phyloP scores from a whole-genome alignment of 306 rosid species.

The Hippophae gyantsensis region DNA sequence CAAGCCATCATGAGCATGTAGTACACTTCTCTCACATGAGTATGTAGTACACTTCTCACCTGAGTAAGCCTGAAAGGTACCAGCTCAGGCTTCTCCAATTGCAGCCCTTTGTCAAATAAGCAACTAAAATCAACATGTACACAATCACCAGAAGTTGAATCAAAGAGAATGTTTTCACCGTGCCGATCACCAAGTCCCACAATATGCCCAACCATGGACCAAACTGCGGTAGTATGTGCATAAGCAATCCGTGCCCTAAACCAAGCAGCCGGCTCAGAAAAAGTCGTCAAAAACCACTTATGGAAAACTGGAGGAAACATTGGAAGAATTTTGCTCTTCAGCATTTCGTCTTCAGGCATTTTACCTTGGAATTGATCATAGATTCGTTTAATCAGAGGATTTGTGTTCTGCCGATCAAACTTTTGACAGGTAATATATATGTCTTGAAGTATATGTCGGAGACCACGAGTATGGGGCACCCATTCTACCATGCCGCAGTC shows the following conservation, averaged over 20 bases:
- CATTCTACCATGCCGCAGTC: constrained; percentile 99
- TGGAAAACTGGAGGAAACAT: constrained; percentile 94
- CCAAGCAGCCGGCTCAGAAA: constrained; percentile 99
- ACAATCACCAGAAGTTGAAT: constrained; percentile 91
- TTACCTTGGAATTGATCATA: constrained; percentile 89
- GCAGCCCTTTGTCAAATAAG: constrained; percentile 93
- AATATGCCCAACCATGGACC: constrained; percentile 99
- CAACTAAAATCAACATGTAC: constrained; percentile 99
- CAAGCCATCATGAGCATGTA: no score
- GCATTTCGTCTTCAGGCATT: constrained; percentile 75
- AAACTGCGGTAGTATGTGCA: constrained; percentile 97
- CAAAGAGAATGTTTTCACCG: constrained; percentile 93
- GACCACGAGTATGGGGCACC: constrained; percentile 96
- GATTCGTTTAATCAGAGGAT: constrained; percentile 74
- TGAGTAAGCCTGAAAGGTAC: constrained; percentile 95
- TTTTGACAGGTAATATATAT: constrained; percentile 72
- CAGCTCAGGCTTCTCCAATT: constrained; percentile 94
- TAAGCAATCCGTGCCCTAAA: constrained; percentile 87
- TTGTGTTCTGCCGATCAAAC: constrained; percentile 77
- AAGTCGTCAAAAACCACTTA: constrained; percentile 84
- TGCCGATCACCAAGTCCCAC: constrained; percentile 97
- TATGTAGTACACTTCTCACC: constrained; percentile 42
- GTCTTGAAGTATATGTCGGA: constrained; percentile 86
- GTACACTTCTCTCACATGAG: constrained; percentile 53
- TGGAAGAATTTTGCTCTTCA: constrained; percentile 77